Base-by-base conservation (phyloP, 306 rosid genomes). In the Cucurbita maxima region DNA sequence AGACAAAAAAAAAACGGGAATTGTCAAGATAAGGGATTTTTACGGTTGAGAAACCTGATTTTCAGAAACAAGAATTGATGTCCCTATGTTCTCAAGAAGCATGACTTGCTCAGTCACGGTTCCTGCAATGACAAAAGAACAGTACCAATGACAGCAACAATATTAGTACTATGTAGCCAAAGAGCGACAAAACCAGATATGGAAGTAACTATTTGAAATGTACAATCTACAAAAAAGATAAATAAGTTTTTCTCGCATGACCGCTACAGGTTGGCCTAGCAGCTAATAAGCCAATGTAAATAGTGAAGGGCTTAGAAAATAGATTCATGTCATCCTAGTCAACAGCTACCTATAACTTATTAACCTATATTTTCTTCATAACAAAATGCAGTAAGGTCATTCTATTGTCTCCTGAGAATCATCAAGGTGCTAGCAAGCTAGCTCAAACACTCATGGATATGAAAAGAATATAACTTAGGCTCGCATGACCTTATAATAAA, bases 61-160 rank as follows among this genome's bases (percentile, higher is more conserved):
- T 76, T 90, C 76, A 11, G 97, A 94, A 83, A 94, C 97, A 62
- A 90, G 97, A 75, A 94, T 85, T n/a, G 98, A 94, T 44, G 98
- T 89, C 75, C 97, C 98, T 67, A 94, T 90, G 74, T 94, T 94
- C 84, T 94, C 98, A 15, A 94, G 96, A 75, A 87, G 84, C 98
- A 94, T 94, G 77, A 94, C 90, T 84, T 94, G 98, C 85, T 94
- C 98, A 38, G 97, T 68, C 45, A 89, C 95, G 64, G 95, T 81
- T 67, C 98, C 97, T 94, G 85, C 77, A 82, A 79, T 30, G 30
- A 70, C 6, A 16, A 47, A 69, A 50, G 30, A 30, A 70, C 15
- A 30, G 56, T 14, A 38, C 45, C 74, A 69, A 30, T 19, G 50
- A 47, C 53, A 40, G 38, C 19, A 41, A 20, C 6, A 60, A 36